Conservation (phyloP, 805 yeast genomes). For the Wickerhamiella allomyrinae region DNA sequence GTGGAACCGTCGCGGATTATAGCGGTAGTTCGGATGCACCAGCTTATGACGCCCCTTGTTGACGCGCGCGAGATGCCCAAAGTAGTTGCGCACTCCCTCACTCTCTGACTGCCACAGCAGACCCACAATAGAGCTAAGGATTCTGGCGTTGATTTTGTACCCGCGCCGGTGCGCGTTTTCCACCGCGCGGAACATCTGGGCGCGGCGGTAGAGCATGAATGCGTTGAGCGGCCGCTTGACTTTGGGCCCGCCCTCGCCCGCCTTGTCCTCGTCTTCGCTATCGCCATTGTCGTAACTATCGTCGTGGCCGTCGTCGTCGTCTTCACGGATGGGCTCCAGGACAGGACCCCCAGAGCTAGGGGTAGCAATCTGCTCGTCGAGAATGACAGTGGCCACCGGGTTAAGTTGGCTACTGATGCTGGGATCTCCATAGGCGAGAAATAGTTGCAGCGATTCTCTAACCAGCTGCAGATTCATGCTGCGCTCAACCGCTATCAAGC, state of each 20-base stretch:
- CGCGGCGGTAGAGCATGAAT: conserved; percentile 33
- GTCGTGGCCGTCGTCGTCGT: not conserved
- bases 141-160: conserved; percentile 29
- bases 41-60: conserved; percentile 31
- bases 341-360: conserved; percentile 1
- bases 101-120: conserved; percentile 34
- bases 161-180: conserved; percentile 19
- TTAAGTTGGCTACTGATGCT: conserved; percentile 7
- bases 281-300: not conserved
- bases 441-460: conserved; percentile 18
- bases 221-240: conserved; percentile 36
- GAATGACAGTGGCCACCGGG: too few species aligned
- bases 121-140: conserved; percentile 31
- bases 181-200: conserved; percentile 31
- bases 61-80: conserved; percentile 27
- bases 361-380: too few species aligned
- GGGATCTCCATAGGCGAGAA: conserved; percentile 11
- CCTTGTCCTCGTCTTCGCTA: not conserved
- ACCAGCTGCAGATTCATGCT: conserved; percentile 20
- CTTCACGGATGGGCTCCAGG: conserved; percentile 1
- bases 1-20: conserved; percentile 31
- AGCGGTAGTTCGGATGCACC: conserved; percentile 33
- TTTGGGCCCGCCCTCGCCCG: conserved; percentile 11
- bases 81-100: conserved; percentile 25
- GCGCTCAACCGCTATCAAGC: conserved; percentile 17